Evolutionary conservation across 768 basidiomycete genomes (phyloP).

Genomic region (Boletus edulis): DNA sequence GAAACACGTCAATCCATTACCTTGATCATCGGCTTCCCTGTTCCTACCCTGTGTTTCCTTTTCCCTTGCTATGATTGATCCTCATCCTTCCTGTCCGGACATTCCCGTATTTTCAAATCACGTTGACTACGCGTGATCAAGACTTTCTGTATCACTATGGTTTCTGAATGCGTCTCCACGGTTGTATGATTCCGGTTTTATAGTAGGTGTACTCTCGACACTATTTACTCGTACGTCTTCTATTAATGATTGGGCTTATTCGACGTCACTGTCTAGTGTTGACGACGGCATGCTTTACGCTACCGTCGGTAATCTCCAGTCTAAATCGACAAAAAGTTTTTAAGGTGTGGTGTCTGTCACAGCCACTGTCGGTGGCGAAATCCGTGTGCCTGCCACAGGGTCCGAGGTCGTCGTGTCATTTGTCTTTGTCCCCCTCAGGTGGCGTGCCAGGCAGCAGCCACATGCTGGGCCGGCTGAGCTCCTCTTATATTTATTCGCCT

Average conservation of each 20-base stretch:
- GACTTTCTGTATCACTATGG: constrained; percentile 33
- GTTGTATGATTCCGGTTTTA: constrained; percentile 28
- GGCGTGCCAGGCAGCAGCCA: constrained; percentile 7
- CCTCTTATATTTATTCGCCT: constrained; percentile 5
- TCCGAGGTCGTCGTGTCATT: constrained; percentile 14
- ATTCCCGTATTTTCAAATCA: constrained; percentile 29
- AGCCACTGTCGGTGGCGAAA: constrained; percentile 29
- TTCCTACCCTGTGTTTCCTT: constrained; percentile 16
- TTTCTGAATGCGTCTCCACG: constrained; percentile 19
- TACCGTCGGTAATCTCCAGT: constrained; percentile 24
- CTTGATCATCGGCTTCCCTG: constrained; percentile 35
- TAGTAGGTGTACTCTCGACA: constrained; percentile 32
- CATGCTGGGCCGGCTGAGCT: constrained; percentile 5
- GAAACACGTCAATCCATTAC: constrained; percentile 45
- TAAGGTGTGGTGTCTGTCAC: constrained; percentile 29
- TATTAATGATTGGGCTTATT: constrained; percentile 23
- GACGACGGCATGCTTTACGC: constrained; percentile 22
- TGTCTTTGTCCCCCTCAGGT: not conserved
- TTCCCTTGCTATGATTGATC: constrained; percentile 21
- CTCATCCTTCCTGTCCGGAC: constrained; percentile 24
- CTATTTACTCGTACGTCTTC: constrained; percentile 33
- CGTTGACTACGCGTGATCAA: constrained; percentile 23
- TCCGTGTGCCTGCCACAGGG: constrained; percentile 9
- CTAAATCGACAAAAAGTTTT: constrained; percentile 23
- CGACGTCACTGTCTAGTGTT: constrained; percentile 16